Evolutionary conservation across 805 yeast species (phyloP).

Genomic region (Candida easanensis): DNA sequence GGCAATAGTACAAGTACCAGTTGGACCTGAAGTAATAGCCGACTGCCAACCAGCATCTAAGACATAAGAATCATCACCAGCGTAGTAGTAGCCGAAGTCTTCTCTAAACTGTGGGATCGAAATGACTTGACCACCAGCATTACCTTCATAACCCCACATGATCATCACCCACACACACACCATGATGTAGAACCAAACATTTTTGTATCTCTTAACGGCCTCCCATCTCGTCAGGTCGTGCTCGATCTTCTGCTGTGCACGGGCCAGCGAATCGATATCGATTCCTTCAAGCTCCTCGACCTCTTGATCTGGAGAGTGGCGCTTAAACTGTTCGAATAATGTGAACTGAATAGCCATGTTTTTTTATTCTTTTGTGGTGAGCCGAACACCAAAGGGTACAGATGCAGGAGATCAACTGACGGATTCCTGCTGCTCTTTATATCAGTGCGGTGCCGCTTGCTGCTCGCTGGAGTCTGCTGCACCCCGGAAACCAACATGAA

Average conservation of each 20-base stretch:
- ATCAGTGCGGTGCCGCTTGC: no score
- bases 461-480: no score
- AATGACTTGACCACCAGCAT: slow-evolving; percentile 35
- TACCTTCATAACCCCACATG: slow-evolving; percentile 42
- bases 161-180: slow-evolving; percentile 36
- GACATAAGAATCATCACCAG: slow-evolving; percentile 26
- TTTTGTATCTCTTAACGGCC: slow-evolving; percentile 37
- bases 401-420: no score
- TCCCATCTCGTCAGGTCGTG: slow-evolving; percentile 17
- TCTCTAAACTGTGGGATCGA: slow-evolving; percentile 33
- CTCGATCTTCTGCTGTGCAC: slow-evolving; percentile 14
- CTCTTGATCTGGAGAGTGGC: no score
- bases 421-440: no score
- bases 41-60: slow-evolving; percentile 42
- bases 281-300: no score
- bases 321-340: no score
- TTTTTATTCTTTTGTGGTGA: no score
- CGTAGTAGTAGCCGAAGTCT: slow-evolving; percentile 31
- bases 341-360: no score
- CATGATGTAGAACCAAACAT: slow-evolving; percentile 38
- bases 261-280: no score
- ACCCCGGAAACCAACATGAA: no score
- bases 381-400: no score
- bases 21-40: slow-evolving; percentile 31
- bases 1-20: slow-evolving; percentile 31